Base-by-base conservation (phyloP, 148 eudicot genomes). In the Persicaria maculosa region DNA sequence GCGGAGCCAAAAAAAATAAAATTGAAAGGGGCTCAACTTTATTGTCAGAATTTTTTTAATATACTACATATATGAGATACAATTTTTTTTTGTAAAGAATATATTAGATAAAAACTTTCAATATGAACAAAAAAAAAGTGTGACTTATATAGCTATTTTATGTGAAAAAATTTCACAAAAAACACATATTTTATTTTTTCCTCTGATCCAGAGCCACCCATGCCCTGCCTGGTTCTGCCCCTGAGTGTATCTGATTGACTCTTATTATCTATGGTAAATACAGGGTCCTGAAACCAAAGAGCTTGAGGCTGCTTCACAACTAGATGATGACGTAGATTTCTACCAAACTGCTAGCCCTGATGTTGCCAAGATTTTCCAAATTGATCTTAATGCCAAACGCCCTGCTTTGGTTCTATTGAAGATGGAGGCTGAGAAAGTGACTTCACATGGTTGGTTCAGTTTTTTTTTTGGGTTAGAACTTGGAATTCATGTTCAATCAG, bases 351-450 rank as follows among this genome's bases (percentile, higher is more conserved):
- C 78, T 9, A 87, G 74, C 75, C 84, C 92, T 36, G 87, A 88
- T 50, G 93, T 94, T 17, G 97, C 97, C 20, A 85, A 87, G 86
- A 14, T 91, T 76, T 91, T 94, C 80, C 87, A 86, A 71, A 55
- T 94, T 69, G 89, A 90, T 59, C 73, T 84, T 25, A 52, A 87
- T 12, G 88, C 76, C 53, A 90, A 87, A 74, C 90, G 87, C 67
- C 98, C 98, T 6, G 78, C 87, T 43, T 55, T 91, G 80, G 88
- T 94, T 75, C 68, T 94, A 75, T 73, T 91, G 75, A 94, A 94
- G 88, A 88, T 84, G 75, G 91, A 87, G 76, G 83, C 77, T 47
- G 98, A 91, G 88, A 94, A 94, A 81, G 52, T 88, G 17, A 81
- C 84, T 46, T 67, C 73, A 54, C 90, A 78, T 83, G 98, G 98